Evolutionary conservation across 129 eudicot genomes (phyloP), one percentile per base, ranked within the genome.

Genomic region (Chrysanthemum seticuspe): DNA sequence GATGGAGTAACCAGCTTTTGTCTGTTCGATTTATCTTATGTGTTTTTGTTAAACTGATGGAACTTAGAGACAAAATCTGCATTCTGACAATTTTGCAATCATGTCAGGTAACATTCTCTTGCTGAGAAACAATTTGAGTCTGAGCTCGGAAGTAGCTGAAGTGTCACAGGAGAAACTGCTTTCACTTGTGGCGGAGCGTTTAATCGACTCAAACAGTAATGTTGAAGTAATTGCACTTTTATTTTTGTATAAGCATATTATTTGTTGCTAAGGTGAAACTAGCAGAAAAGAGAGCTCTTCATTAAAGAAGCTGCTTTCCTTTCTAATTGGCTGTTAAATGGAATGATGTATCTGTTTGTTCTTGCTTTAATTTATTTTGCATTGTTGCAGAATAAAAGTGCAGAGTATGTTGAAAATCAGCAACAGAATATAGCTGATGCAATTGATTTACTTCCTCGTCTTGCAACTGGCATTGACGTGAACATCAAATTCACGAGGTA

Each of bases 401-500:
- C 87, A 59, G 98, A 88, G 48, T 89, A 85, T 90, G 87, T 84
- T 65, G 89, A 93, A 80, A 90, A 94, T 76, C 97, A 90, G 74
- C 89, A 82, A 61, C 97, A 90, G 80, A 94, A 94, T 62, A 88
- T 94, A 67, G 72, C 88, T 15, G 97, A 88, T 87, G 98, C 96
- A 34, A 87, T 94, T 83, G 98, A 90, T 86, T 68, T 88, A 78
- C 98, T 94, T 74, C 98, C 96, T 34, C 87, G 89, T 63, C 98
- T 94, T 64, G 73, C 97, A 12, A 94, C 98, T 48, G 98, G 98
- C 27, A 90, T 94, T 79, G 98, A 94, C 67, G 97, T 94, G 72
- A 94, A 94, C 74, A 73, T 94, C 56, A 94, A 86, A 66, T 94
- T 90, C 36, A 83, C 77, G 31, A 90, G 93, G 98, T 94, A 72